phyloP scores from a whole-genome alignment of 345 rosid genomes.

The Turnera subulata region DNA sequence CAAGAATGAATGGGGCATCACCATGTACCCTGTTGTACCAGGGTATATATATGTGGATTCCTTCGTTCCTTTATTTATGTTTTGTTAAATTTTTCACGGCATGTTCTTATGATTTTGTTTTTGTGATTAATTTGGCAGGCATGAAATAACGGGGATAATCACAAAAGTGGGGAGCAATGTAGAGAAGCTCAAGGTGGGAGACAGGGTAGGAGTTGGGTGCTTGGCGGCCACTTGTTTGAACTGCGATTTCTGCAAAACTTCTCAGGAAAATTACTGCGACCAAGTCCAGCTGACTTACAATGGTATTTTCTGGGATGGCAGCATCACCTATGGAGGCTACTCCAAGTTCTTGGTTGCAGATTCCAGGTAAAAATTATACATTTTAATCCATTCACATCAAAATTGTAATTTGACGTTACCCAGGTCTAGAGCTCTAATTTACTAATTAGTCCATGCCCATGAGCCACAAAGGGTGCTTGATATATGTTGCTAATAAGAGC shows the following conservation, averaged over 20 bases:
- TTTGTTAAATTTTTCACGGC: neutral
- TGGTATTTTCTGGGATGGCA: constrained; percentile 62
- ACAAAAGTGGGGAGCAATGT: constrained; percentile 41
- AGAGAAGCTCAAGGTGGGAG: constrained; percentile 42
- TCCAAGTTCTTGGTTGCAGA: constrained; percentile 53
- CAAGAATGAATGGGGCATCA: constrained; percentile 73
- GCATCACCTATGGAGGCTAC: constrained; percentile 58
- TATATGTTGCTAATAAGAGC: too few species aligned
- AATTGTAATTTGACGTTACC: too few species aligned
- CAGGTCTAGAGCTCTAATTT: too few species aligned
- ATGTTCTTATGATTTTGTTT: too few species aligned
- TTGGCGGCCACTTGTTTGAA: constrained; percentile 52
- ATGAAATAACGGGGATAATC: constrained; percentile 52
- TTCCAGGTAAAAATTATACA: too few species aligned
- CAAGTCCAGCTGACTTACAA: constrained; percentile 44
- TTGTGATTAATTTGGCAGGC: constrained; percentile 25
- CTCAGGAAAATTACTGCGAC: constrained; percentile 57
- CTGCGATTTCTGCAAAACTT: constrained; percentile 45
- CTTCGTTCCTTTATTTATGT: too few species aligned
- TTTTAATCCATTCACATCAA: too few species aligned
- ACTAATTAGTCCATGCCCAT: too few species aligned
- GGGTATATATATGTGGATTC: too few species aligned
- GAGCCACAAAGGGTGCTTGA: too few species aligned
- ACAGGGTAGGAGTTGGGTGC: constrained; percentile 60
- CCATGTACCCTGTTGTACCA: constrained; percentile 77